Base-by-base conservation (phyloP, 768 basidiomycete species). In the Mycena vitilis region DNA sequence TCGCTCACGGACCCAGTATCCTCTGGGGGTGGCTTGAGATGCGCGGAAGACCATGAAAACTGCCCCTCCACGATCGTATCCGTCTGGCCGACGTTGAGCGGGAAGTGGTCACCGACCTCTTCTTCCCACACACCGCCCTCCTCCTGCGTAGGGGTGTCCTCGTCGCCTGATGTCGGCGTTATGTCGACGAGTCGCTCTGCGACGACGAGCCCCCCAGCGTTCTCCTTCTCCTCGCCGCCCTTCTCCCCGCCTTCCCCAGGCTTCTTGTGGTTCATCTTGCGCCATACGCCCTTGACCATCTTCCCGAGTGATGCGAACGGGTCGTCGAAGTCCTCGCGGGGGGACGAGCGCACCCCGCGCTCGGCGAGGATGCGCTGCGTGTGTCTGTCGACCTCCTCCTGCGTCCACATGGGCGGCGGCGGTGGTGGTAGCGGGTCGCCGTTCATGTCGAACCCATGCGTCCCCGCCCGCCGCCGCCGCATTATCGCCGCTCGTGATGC, bases 251-350 rank as follows among this genome's bases (percentile, higher is more conserved):
- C 75, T 30, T 30, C 30, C 30, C 30, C 30, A 55, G 74, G 74
- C 55, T 81, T 76, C 76, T 81, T 84, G 54, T 77, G 68, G 61
- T 82, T 82, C 59, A 88, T 77, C 74, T 80, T 84, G 73, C 77
- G 82, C 88, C 87, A 89, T 36, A 89, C 82, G 40, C 75, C 86
- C 75, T 85, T 88, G 63, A 89, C 76, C 66, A 87, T 76, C 77
- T 77, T 85, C 64, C 88, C 88, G 49, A 90, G 73, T 22, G 77
- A 73, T 63, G 84, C 30, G 49, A 89, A 75, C 22, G 87, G 84
- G 75, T 88, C 87, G 66, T 87, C 86, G 44, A 75, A 60, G 40
- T 70, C 74, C 47, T 79, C 78, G 4, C 74, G 75, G 13, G 38
- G 42, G 9, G 40, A 34, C 23, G 40, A 4, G 38, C 15, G 40